A percentile compares a stretch with the other conserved stretches of the same genome.
Conservation (phyloP, 2,329 filamentous ascomycete species). For the Cytospora piceicola region DNA sequence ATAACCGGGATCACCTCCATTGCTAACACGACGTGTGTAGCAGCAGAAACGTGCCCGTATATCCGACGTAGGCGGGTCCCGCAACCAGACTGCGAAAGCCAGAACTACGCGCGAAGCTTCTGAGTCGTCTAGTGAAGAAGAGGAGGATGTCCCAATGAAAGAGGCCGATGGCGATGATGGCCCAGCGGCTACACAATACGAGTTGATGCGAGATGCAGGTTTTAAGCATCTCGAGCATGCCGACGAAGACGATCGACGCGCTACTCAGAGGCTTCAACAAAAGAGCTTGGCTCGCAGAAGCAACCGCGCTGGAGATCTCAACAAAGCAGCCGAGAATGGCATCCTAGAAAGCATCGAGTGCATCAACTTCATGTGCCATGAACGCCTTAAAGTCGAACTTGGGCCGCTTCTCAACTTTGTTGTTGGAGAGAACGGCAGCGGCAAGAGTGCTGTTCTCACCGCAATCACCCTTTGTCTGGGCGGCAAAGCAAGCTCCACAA, state of each 20-base stretch:
- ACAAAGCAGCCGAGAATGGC: constrained; percentile 77
- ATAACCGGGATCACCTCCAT: neutral
- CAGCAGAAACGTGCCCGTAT: constrained; percentile 47
- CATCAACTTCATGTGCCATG: constrained; percentile 96
- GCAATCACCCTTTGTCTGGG: constrained; percentile 94
- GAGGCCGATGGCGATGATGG: constrained; percentile 32
- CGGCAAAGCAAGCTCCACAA: constrained; percentile 89
- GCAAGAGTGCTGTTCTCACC: constrained; percentile 94
- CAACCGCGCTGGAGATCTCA: constrained; percentile 55
- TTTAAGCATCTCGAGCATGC: constrained; percentile 61
- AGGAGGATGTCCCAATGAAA: constrained; percentile 35
- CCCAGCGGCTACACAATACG: constrained; percentile 63
- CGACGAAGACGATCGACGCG: constrained; percentile 63
- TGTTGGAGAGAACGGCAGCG: constrained; percentile 95
- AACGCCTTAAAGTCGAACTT: constrained; percentile 77
- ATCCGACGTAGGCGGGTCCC: constrained; percentile 34
- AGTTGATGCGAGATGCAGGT: constrained; percentile 61
- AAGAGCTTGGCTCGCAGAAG: constrained; percentile 39
- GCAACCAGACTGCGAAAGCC: constrained; percentile 40
- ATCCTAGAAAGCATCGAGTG: constrained; percentile 88
- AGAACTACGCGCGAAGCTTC: constrained; percentile 31
- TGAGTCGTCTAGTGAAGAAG: constrained; percentile 32
- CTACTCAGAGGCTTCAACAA: constrained; percentile 62
- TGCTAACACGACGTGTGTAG: constrained; percentile 33
- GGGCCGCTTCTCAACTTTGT: constrained; percentile 98